Conservation (phyloP, 192 early-diverging fungal species). For the Chytriomyces hyalinus region DNA sequence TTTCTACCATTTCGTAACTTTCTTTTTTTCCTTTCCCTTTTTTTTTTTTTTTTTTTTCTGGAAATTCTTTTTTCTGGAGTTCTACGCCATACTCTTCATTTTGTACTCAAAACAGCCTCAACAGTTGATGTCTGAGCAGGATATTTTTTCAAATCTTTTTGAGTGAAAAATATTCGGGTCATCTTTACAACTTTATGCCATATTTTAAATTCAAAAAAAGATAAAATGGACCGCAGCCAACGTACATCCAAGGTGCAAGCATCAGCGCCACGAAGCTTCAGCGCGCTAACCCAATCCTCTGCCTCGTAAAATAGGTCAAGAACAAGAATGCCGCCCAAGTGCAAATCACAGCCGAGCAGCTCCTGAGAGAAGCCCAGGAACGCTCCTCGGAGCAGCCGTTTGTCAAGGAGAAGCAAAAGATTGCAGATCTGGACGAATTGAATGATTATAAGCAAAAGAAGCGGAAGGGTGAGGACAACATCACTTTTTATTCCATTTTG, state of each 20-base stretch:
- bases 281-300: not conserved
- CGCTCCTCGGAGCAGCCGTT: conserved; percentile 69
- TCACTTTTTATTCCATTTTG: not conserved
- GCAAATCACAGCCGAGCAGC: conserved; percentile 99
- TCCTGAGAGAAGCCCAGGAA: conserved; percentile 92
- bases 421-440: conserved; percentile 91
- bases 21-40: no score
- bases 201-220: no score
- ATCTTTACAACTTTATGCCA: no score
- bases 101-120: no score
- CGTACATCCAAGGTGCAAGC: not conserved
- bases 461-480: conserved; percentile 66
- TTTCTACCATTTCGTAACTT: no score
- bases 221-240: not conserved
- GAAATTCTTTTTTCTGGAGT: no score
- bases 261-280: no score
- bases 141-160: no score
- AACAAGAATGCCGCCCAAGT: conserved; percentile 98
- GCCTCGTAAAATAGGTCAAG: conserved; percentile 65
- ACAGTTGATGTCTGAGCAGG: no score
- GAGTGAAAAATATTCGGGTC: no score
- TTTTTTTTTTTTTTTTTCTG: no score
- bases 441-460: conserved; percentile 87
- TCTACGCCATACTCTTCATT: no score
- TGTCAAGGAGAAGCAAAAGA: conserved; percentile 80